Evolutionary conservation across 2,329 filamentous ascomycete species (phyloP).

Genomic region (Didymella keratinophila): DNA sequence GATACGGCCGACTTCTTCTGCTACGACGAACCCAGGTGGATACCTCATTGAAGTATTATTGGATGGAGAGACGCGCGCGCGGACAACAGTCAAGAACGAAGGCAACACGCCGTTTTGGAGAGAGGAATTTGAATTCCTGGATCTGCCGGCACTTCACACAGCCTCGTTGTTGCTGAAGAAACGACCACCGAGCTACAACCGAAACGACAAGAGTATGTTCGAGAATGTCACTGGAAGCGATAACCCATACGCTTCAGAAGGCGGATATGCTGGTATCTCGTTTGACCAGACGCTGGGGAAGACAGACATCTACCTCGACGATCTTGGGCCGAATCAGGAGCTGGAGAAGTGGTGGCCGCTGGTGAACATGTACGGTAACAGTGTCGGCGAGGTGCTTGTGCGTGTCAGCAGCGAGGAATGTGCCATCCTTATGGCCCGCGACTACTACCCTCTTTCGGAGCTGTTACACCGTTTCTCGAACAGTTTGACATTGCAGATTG

Average conservation of each 20-base stretch:
- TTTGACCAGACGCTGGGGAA: constrained; percentile 67
- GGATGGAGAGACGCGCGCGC: constrained; percentile 79
- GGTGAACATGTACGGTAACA: constrained; percentile 76
- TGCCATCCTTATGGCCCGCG: constrained; percentile 83
- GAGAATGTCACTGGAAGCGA: constrained; percentile 43
- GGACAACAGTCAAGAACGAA: constrained; percentile 74
- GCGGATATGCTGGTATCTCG: constrained; percentile 56
- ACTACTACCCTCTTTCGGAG: constrained; percentile 84
- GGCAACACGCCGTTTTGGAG: constrained; percentile 83
- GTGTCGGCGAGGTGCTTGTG: constrained; percentile 83
- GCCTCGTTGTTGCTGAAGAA: constrained; percentile 77
- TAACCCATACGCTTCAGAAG: constrained; percentile 47
- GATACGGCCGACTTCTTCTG: constrained; percentile 44
- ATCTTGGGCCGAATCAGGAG: constrained; percentile 78
- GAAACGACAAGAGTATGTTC: constrained; percentile 47
- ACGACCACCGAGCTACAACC: constrained; percentile 53
- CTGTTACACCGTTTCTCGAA: constrained; percentile 85
- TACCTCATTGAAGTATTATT: constrained; percentile 82
- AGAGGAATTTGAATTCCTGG: constrained; percentile 79
- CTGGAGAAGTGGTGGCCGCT: constrained; percentile 88
- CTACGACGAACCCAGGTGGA: constrained; percentile 61
- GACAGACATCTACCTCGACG: constrained; percentile 83
- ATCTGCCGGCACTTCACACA: constrained; percentile 74
- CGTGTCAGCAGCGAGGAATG: constrained; percentile 86
- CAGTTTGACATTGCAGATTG: constrained; percentile 84